Evolutionary conservation across 2,329 filamentous ascomycete genomes (phyloP).

Genomic region (Zelopaecilomyces penicillatus): DNA sequence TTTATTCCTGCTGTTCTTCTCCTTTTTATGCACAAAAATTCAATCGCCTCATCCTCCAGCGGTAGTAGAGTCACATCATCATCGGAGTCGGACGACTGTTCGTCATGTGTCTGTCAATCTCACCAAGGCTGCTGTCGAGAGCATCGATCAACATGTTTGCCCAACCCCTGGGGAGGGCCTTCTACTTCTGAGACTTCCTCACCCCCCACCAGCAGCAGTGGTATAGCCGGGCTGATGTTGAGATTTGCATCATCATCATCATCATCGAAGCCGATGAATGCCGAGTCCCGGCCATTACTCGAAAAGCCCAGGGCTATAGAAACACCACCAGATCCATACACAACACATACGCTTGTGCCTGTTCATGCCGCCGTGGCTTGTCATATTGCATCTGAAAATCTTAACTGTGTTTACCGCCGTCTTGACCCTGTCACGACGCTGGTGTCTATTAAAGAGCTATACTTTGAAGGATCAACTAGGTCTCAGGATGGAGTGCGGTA

Average conservation of each 20-base stretch:
- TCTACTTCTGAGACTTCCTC: no score
- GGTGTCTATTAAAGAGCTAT: background rate
- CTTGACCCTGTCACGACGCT: background rate
- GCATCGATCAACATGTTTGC: background rate
- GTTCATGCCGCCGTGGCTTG: background rate
- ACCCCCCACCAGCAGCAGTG: no score
- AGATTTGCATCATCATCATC: no score
- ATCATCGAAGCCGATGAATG: background rate
- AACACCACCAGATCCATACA: background rate
- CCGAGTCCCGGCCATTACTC: background rate
- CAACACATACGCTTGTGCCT: conserved; percentile 1
- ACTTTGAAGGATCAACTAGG: background rate
- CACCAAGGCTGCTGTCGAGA: conserved; percentile 5
- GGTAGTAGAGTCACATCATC: no score
- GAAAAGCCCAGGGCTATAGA: background rate
- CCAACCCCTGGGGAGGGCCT: background rate
- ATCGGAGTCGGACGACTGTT: no score
- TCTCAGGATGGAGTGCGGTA: background rate
- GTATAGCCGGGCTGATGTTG: no score
- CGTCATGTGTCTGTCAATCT: conserved; percentile 1
- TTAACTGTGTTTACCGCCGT: background rate
- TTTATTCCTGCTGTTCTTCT: no score
- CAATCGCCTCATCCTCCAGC: no score
- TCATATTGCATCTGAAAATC: conserved; percentile 1
- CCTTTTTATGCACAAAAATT: no score